phyloP scores from a whole-genome alignment of 2,329 filamentous ascomycete genomes.

The Colletotrichum chrysophilum region DNA sequence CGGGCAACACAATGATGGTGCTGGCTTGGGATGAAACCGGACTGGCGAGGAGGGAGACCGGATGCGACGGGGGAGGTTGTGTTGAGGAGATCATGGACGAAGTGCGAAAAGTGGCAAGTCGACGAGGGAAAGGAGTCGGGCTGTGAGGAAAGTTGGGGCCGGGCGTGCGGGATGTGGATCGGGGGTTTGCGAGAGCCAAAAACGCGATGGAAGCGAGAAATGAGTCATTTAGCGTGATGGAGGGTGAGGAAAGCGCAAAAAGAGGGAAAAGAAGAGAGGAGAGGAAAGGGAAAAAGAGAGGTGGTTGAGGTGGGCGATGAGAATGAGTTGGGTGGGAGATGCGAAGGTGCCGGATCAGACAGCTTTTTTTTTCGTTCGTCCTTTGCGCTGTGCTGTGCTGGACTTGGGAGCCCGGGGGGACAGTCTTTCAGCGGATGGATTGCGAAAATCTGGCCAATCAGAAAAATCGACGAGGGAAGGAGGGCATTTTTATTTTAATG shows the following conservation, averaged over 20 bases:
- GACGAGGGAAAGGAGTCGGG: constrained; percentile 12
- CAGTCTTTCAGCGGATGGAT: background rate
- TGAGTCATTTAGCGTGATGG: constrained; percentile 17
- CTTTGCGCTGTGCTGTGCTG: background rate
- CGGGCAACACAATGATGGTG: background rate
- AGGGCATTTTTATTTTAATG: constrained; percentile 6
- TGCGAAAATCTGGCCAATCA: constrained; percentile 14
- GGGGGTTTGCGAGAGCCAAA: background rate
- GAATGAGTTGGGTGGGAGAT: constrained; percentile 21
- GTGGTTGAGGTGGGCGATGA: constrained; percentile 24
- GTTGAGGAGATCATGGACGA: constrained; percentile 4
- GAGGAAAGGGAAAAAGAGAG: constrained; percentile 10
- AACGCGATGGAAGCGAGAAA: background rate
- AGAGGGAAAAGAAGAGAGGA: constrained; percentile 1
- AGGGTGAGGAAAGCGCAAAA: constrained; percentile 7
- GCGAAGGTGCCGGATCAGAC: constrained; percentile 19
- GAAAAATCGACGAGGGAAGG: constrained; percentile 12
- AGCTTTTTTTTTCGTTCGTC: background rate
- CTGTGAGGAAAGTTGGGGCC: constrained; percentile 15
- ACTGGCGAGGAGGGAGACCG: background rate
- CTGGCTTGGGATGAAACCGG: background rate
- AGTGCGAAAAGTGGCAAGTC: constrained; percentile 15
- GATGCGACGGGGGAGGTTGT: constrained; percentile 14
- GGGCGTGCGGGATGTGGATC: background rate
- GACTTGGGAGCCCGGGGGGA: background rate